Conservation (phyloP, 176 grass and related monocot species). For the Rhipidocladum racemiflorum region DNA sequence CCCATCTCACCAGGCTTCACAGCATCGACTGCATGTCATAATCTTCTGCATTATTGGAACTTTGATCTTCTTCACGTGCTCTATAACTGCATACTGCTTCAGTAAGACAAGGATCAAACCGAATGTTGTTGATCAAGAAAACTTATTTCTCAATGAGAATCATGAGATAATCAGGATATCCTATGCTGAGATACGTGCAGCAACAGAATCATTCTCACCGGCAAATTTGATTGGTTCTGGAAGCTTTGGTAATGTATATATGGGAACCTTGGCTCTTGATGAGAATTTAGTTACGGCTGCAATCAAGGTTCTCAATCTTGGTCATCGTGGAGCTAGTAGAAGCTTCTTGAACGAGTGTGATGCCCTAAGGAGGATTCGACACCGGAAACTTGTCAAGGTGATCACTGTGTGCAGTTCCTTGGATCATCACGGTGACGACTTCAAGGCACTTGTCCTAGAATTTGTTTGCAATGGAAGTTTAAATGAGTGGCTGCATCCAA, state of each 20-base stretch:
- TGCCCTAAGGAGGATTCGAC: background rate
- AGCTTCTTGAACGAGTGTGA: too few species aligned
- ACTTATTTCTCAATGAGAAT: background rate
- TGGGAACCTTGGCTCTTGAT: background rate
- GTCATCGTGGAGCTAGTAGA: too few species aligned
- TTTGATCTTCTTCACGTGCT: background rate
- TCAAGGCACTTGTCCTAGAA: background rate
- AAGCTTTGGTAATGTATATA: too few species aligned
- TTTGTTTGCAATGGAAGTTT: background rate
- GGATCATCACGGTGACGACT: too few species aligned
- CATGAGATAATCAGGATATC: background rate
- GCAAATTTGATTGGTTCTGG: too few species aligned
- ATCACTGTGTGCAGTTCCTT: too few species aligned
- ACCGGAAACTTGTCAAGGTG: background rate
- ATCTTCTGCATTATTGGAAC: background rate
- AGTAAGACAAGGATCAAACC: background rate
- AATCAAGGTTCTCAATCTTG: too few species aligned
- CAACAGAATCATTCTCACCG: too few species aligned
- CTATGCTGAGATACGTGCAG: too few species aligned
- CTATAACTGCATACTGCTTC: background rate
- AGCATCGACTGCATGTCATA: background rate
- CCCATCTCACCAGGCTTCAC: background rate
- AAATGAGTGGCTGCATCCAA: constrained; percentile 19
- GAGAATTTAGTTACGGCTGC: background rate
- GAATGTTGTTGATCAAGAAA: background rate